Conservation (phyloP, 164 flowering plant genomes). For the Annona cherimola region DNA sequence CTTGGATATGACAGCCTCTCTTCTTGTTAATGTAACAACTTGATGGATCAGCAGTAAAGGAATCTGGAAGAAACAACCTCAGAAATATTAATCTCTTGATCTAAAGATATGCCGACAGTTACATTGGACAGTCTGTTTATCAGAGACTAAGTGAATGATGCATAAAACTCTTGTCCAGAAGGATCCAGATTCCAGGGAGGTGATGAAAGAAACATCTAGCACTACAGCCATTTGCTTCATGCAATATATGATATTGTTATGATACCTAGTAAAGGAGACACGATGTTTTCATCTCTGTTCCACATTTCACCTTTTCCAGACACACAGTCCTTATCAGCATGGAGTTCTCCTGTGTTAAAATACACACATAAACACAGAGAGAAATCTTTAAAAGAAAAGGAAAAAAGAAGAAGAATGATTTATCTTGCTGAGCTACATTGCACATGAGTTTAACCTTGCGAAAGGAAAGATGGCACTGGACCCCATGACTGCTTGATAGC, state of each 20-base stretch:
- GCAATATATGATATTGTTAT: neutral
- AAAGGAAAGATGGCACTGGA: constrained; percentile 16
- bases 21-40: constrained; percentile 20
- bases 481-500: constrained; percentile 50
- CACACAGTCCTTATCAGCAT: constrained; percentile 12
- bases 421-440: neutral
- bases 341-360: constrained; percentile 12
- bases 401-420: constrained; percentile 1
- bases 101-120: neutral
- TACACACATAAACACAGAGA: neutral
- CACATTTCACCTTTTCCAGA: constrained; percentile 16
- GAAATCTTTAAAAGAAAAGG: constrained; percentile 5
- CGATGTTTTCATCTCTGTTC: constrained; percentile 17
- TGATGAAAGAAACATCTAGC: neutral
- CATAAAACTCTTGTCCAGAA: neutral
- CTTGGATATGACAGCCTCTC: constrained; percentile 19
- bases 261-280: constrained; percentile 21
- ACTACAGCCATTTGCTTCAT: neutral
- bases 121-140: neutral
- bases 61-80: constrained; percentile 10
- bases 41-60: constrained; percentile 22
- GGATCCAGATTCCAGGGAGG: neutral
- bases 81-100: neutral
- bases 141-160: neutral
- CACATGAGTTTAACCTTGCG: constrained; percentile 33